Conservation (phyloP, 1,139 yeast species). For the Blastobotrys aristatus region DNA sequence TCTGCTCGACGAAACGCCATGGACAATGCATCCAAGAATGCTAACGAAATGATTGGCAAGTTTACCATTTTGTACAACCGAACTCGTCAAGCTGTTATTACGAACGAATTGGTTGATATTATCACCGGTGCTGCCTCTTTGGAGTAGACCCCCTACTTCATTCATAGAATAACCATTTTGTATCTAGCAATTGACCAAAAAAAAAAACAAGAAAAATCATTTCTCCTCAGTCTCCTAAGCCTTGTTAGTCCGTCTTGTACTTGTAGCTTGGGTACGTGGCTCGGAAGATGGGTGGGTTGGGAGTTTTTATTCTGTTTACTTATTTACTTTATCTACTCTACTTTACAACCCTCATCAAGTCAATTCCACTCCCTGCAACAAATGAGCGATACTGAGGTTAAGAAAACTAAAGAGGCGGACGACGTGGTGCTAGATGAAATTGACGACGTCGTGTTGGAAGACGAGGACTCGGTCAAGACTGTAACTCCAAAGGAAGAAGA, state of each 20-base stretch:
- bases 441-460: not conserved
- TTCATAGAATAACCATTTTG: not conserved
- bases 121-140: constrained; percentile 99
- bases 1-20: constrained; percentile 99
- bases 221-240: not conserved
- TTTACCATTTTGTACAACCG: constrained; percentile 98
- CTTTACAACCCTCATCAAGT: too few relatives aligned
- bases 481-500: not conserved
- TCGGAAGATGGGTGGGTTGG: not conserved
- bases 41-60: constrained; percentile 96
- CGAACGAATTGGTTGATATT: constrained; percentile 98
- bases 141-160: constrained; percentile 47
- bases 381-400: not conserved
- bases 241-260: too few relatives aligned
- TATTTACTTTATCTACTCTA: too few relatives aligned
- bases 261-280: too few relatives aligned
- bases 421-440: too few relatives aligned
- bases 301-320: too few relatives aligned
- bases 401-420: not conserved
- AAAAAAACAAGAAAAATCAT: not conserved
- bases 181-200: not conserved
- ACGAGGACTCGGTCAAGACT: not conserved
- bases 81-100: constrained; percentile 99
- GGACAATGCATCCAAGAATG: constrained; percentile 99
- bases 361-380: not conserved